phyloP scores from a whole-genome alignment of 1,284 basidiomycete genomes.

The Microbotryum saponariae region DNA sequence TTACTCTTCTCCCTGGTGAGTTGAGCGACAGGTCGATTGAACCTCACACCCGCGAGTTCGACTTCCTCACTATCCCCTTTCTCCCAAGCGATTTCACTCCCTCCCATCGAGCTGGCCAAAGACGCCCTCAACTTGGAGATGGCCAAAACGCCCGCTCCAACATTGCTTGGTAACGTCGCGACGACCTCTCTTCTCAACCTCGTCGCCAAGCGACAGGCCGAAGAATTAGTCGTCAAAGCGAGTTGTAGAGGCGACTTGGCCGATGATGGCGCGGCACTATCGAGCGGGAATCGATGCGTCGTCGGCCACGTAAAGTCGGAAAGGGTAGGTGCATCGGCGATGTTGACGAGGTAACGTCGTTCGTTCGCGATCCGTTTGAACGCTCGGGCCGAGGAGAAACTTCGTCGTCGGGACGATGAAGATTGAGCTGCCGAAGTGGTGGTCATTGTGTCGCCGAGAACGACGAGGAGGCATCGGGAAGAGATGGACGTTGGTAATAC shows the following conservation, averaged over 20 bases:
- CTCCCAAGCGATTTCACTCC: slow-evolving; percentile 48
- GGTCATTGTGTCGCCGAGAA: slow-evolving; percentile 27
- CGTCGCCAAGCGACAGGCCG: slow-evolving; percentile 77
- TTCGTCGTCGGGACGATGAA: background rate
- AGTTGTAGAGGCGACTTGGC: slow-evolving; percentile 59
- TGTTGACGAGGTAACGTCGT: slow-evolving; percentile 69
- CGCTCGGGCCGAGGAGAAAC: slow-evolving; percentile 9
- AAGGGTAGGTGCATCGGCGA: slow-evolving; percentile 73
- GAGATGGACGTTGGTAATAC: too few relatives aligned
- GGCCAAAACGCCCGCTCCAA: slow-evolving; percentile 60
- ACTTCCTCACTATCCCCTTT: slow-evolving; percentile 39
- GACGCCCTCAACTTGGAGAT: slow-evolving; percentile 43
- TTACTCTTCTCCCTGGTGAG: slow-evolving; percentile 38
- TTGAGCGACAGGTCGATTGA: slow-evolving; percentile 72
- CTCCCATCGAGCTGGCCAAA: slow-evolving; percentile 51
- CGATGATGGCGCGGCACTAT: slow-evolving; percentile 13
- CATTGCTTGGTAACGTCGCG: slow-evolving; percentile 60
- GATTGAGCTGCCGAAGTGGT: background rate
- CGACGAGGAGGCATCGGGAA: slow-evolving; percentile 15
- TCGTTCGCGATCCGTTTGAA: slow-evolving; percentile 53
- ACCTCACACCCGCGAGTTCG: slow-evolving; percentile 51
- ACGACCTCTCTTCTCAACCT: slow-evolving; percentile 78
- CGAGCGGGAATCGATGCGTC: slow-evolving; percentile 62
- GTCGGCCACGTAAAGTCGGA: slow-evolving; percentile 88
- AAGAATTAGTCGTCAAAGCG: slow-evolving; percentile 82